Evolutionary conservation across 495 filamentous ascomycete genomes (phyloP), one percentile per base, ranked within the genome.

Genomic region (Hypomontagnella submonticulosa): DNA sequence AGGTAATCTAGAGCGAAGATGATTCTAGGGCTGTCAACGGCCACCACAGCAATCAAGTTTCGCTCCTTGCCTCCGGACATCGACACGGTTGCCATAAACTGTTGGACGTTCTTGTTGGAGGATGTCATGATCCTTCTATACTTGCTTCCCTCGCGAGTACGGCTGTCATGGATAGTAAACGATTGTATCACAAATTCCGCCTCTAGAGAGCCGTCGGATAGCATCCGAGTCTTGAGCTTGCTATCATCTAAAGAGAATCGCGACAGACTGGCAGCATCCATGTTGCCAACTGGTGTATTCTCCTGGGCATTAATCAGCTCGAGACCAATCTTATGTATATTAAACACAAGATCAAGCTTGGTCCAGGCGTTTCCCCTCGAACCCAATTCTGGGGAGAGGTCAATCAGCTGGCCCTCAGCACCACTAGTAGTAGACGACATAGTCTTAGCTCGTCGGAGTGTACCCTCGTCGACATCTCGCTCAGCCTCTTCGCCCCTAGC

Each of bases 61-160:
- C 87, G 85, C 7, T 97, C 89, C 32, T 88, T 77, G 3, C 93
- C 94, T 20, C 92, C 91, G 6, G 96, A 93, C 73, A 98, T 94
- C 6, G 92, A 93, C 27, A 99, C 79, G 77, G 90, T 96, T 34
- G 95, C 95, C 96, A 99, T 98, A 72, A 98, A 96, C 77, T 98
- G 95, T 71, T 96, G 91, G 8, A 95, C 93, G 50, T 90, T 89
- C 61, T 92, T 91, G 73, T 97, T 98, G 69, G 92, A 91, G 64
- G 96, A 87, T 18, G 94, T 93, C 95, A 99, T 98, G 76, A 98
- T 97, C 74, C 96, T 96, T 41, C 92, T 86, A 84, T 94, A 99
- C 74, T 97, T 97, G 76, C 97, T 98, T 6, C 88, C 91, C 61
- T 95, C 92, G 43, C 86, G 82, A 23, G 85, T 87, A 47, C 95